These are phyloP conservation scores for Pseudohalonectria lignicola DNA, from an alignment of 2,329 filamentous ascomycete species.

Conservation along the genomic window DNA sequence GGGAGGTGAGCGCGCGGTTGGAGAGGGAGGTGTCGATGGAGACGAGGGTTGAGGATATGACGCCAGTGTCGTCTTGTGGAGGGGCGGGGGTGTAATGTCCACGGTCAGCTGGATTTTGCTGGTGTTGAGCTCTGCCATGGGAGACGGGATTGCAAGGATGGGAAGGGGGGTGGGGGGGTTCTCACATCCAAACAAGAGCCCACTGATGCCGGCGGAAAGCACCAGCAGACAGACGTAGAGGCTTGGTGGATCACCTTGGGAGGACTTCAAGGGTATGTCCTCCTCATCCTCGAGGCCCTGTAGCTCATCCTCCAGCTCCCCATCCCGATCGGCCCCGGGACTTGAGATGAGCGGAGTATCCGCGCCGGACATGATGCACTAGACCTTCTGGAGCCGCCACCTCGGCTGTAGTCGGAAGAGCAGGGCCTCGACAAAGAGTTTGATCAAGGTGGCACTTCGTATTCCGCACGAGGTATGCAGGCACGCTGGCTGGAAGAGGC, in stretches of 20 bases:
- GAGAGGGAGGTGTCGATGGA: slow-evolving; percentile 51
- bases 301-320: not conserved
- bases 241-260: slow-evolving; percentile 27
- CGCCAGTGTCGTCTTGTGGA: slow-evolving; percentile 50
- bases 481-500: too few species aligned
- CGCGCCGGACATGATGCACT: slow-evolving; percentile 2
- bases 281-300: not conserved
- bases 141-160: not conserved
- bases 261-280: too few species aligned
- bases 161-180: slow-evolving; percentile 5
- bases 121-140: not conserved
- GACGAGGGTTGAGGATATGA: slow-evolving; percentile 58
- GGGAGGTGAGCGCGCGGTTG: slow-evolving; percentile 40
- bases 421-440: too few species aligned
- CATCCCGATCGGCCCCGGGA: not conserved
- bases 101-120: slow-evolving; percentile 4
- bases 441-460: too few species aligned
- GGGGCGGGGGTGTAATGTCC: not conserved
- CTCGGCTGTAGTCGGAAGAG: too few species aligned
- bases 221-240: slow-evolving; percentile 51
- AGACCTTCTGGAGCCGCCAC: too few species aligned
- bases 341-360: slow-evolving; percentile 8
- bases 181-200: slow-evolving; percentile 57
- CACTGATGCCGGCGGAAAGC: slow-evolving; percentile 54
- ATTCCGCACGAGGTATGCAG: too few species aligned